Evolutionary conservation across 495 filamentous ascomycete genomes (phyloP), one percentile per base, ranked within the genome.

Genomic region (Podospora pseudocomata): DNA sequence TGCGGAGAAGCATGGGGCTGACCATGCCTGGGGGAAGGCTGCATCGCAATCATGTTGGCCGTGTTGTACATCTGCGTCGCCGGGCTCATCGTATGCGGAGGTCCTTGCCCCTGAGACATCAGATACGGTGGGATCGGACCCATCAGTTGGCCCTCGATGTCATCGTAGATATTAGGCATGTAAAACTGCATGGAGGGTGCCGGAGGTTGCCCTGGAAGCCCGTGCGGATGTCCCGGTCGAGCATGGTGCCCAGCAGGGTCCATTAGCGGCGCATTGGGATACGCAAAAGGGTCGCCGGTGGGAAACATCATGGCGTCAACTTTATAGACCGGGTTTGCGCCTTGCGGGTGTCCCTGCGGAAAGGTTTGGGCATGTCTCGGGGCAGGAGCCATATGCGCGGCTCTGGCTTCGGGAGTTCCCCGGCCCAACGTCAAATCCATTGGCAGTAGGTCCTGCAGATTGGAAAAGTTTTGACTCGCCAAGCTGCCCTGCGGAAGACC

Each of bases 261-360:
- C 68, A 83, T 90, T 80, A 94, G 86, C 2, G 93, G 91, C 73
- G 93, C 92, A 72, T 89, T 91, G 4, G 93, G 91, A 76, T 97
- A 98, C 0, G 89, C 92, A 67, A 97, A 94, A 0, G 94, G 92
- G 74, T 98, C 93, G 27, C 87, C 85, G 0, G 93, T 92, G 1
- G 93, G 90, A 70, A 97, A 98, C 92, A 97, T 97, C 78, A 97
- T 90, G 13, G 90, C 86, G 76, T 89, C 90, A 19, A 97, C 83
- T 75, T 95, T 91, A 16, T 90, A 85, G 23, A 96, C 67, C 55
- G 82, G 78, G 73, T 84, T 83, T 58, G 76, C 76, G 68, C 75
- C 72, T 26, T 73, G 64, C 23, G 73, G 66, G 64, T 81, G 77
- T 56, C 70, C 75, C 63, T 75, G 67, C 19, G 66, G 72, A 61